Evolutionary conservation across 2,329 filamentous ascomycete species (phyloP).

Genomic region (Colletotrichum magnum): DNA sequence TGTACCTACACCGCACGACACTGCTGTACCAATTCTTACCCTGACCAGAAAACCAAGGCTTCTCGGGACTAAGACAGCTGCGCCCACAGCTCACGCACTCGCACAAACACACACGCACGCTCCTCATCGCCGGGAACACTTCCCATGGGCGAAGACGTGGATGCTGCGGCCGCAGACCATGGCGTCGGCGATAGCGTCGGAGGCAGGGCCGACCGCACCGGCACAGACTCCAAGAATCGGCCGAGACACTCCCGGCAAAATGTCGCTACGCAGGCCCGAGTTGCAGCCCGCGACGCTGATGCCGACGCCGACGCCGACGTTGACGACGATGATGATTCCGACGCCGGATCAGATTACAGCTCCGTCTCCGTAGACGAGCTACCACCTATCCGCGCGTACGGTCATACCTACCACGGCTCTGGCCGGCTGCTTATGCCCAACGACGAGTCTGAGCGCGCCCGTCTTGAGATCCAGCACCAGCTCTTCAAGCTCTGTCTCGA

Average conservation of each 20-base stretch:
- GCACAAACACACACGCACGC: background rate
- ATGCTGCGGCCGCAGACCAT: constrained; percentile 22
- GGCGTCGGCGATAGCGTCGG: constrained; percentile 32
- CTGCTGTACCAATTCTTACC: background rate
- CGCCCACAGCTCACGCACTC: no score
- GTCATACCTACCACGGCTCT: constrained; percentile 54
- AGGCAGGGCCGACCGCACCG: constrained; percentile 6
- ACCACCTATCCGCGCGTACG: constrained; percentile 51
- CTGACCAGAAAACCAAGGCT: no score
- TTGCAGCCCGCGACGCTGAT: constrained; percentile 1
- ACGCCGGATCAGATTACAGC: constrained; percentile 48
- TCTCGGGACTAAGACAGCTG: no score
- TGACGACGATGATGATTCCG: constrained; percentile 46
- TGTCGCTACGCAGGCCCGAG: background rate
- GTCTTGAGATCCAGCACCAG: constrained; percentile 51
- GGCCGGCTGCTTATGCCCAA: constrained; percentile 52
- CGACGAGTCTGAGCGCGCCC: constrained; percentile 51
- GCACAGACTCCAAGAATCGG: constrained; percentile 24
- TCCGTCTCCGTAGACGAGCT: constrained; percentile 50
- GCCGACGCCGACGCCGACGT: constrained; percentile 32
- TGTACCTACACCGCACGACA: background rate
- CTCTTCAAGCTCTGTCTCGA: constrained; percentile 53
- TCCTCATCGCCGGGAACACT: background rate
- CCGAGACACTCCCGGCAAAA: constrained; percentile 22
- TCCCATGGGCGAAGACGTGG: constrained; percentile 35